Conservation (phyloP, 495 filamentous ascomycete genomes). For the Chaetomidium leptoderma region DNA sequence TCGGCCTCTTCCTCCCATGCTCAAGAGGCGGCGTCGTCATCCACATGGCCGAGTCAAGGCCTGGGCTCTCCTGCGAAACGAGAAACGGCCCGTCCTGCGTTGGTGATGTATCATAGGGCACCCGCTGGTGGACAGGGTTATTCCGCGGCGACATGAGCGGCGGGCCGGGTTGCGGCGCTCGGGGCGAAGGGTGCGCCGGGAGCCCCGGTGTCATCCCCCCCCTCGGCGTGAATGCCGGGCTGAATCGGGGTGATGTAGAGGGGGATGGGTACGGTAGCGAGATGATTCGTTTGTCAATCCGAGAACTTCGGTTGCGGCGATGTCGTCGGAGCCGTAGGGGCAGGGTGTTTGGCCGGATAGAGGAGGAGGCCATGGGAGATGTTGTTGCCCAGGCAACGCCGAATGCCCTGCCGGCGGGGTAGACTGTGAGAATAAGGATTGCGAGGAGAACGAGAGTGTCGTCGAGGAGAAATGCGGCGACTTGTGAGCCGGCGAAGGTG, state of each 20-base stretch:
- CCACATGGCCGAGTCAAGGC: slow-evolving; percentile 3
- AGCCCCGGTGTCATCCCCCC: slow-evolving; percentile 5
- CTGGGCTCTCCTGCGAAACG: slow-evolving; percentile 13
- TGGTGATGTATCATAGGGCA: slow-evolving; percentile 11
- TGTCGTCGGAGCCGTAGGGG: slow-evolving; percentile 5
- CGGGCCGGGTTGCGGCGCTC: not conserved
- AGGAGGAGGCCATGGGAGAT: slow-evolving; percentile 21
- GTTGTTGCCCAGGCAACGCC: slow-evolving; percentile 31
- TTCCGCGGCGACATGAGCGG: slow-evolving; percentile 20
- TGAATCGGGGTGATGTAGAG: slow-evolving; percentile 9
- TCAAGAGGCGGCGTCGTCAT: not conserved
- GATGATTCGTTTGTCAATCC: slow-evolving; percentile 9
- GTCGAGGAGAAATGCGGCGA: slow-evolving; percentile 35
- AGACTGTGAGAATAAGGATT: slow-evolving; percentile 24
- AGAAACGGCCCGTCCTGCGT: slow-evolving; percentile 15
- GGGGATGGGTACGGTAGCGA: slow-evolving; percentile 9
- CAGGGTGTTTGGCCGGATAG: not conserved
- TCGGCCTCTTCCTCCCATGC: slow-evolving; percentile 11
- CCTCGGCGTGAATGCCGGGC: not conserved
- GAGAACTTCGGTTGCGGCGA: slow-evolving; percentile 6
- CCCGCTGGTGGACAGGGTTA: slow-evolving; percentile 19
- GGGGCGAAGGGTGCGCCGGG: slow-evolving; percentile 12
- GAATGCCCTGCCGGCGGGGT: slow-evolving; percentile 28
- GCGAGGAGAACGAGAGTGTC: slow-evolving; percentile 37
- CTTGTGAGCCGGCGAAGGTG: slow-evolving; percentile 28